Conservation (phyloP, 108 stramenopile species). For the Aurantiochytrium sp. region DNA sequence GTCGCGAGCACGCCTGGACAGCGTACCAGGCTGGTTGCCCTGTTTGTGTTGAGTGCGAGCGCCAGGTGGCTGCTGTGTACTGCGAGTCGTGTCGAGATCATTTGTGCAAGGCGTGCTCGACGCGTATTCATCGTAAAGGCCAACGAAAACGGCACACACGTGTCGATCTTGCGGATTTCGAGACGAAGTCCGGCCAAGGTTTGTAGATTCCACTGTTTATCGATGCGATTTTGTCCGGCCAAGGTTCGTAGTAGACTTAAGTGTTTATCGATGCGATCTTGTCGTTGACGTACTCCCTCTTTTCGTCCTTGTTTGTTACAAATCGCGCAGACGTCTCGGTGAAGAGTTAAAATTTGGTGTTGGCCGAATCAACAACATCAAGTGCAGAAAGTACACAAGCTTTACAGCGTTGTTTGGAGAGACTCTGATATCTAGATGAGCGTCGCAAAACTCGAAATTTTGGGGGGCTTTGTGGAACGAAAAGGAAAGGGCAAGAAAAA, state of each 20-base stretch:
- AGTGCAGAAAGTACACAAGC: too few species aligned
- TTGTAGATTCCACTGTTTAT: background rate
- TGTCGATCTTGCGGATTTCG: background rate
- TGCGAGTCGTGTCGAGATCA: background rate
- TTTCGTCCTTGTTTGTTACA: too few species aligned
- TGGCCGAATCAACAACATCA: too few species aligned
- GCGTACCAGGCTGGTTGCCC: background rate
- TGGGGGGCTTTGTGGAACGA: too few species aligned
- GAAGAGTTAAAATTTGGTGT: too few species aligned
- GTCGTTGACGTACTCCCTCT: too few species aligned
- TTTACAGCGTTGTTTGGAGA: too few species aligned
- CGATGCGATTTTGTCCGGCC: background rate
- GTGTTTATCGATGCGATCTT: too few species aligned
- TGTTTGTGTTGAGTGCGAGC: slow-evolving; percentile 5
- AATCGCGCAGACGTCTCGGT: too few species aligned
- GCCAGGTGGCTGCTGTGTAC: background rate
- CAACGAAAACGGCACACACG: background rate
- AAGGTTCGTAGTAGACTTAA: background rate
- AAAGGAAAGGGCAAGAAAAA: too few species aligned
- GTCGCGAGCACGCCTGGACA: background rate
- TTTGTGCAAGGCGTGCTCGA: background rate
- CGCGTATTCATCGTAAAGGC: background rate
- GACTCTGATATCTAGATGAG: too few species aligned
- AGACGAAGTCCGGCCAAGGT: background rate
- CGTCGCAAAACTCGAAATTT: too few species aligned